Percentiles rank a stretch among this genome's conserved stretches.
phyloP scores from a whole-genome alignment of 2,329 filamentous ascomycete species.

The Aspergillus phoenicis region DNA sequence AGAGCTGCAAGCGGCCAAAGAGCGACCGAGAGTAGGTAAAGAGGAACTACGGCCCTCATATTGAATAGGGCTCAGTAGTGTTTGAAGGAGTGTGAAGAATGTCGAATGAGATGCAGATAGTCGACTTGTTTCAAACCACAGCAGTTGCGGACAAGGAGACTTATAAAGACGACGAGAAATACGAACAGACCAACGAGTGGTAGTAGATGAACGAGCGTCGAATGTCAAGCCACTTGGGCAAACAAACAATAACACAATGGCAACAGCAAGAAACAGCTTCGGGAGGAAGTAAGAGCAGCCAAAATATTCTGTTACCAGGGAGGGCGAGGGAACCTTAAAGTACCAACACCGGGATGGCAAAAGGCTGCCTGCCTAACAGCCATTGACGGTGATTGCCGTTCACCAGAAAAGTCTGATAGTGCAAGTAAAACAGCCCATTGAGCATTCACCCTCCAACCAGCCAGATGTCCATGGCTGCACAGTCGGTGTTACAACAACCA shows the following conservation, averaged over 20 bases:
- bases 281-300: constrained; percentile 6
- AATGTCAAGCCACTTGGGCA: constrained; percentile 1
- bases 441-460: background rate
- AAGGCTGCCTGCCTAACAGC: constrained; percentile 1
- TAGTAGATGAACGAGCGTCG: constrained; percentile 27
- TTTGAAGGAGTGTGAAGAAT: constrained; percentile 25
- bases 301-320: background rate
- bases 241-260: constrained; percentile 7
- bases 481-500: background rate
- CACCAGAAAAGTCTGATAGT: background rate
- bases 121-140: background rate
- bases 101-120: background rate
- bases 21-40: constrained; percentile 29
- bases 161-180: background rate
- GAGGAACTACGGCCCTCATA: constrained; percentile 31
- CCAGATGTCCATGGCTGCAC: background rate
- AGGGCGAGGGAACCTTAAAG: background rate
- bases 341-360: background rate
- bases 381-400: background rate
- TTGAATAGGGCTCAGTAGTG: constrained; percentile 13
- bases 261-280: constrained; percentile 6
- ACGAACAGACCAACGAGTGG: constrained; percentile 28
- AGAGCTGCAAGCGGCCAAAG: constrained; percentile 48
- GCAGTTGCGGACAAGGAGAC: constrained; percentile 10
- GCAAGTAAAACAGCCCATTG: background rate